phyloP scores from a whole-genome alignment of 805 yeast species.

The Candida stauntonica region DNA sequence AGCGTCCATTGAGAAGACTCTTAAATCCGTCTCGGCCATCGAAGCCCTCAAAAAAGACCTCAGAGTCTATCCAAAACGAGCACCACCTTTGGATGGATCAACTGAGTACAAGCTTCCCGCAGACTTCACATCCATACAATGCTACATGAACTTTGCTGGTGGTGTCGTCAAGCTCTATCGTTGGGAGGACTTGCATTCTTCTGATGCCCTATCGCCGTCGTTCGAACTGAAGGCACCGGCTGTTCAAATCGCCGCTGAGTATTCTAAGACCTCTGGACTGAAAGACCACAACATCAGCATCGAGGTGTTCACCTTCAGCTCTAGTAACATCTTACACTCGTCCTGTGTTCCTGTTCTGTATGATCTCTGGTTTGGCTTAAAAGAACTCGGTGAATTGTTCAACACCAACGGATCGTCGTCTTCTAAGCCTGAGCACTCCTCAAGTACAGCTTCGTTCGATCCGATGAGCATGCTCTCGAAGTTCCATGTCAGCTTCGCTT shows the following conservation, averaged over 20 bases:
- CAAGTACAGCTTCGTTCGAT: constrained; percentile 25
- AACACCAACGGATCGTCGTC: constrained; percentile 4
- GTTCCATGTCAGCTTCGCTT: constrained; percentile 56
- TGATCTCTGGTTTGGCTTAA: constrained; percentile 51
- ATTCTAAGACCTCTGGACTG: constrained; percentile 36
- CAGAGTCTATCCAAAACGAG: constrained; percentile 9
- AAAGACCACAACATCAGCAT: constrained; percentile 43
- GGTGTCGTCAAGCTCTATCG: constrained; percentile 48
- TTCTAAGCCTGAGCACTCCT: constrained; percentile 4
- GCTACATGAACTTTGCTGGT: constrained; percentile 61
- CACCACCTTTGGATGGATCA: neutral
- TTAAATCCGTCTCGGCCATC: constrained; percentile 43
- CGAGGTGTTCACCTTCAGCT: constrained; percentile 59
- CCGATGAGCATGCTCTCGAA: constrained; percentile 45
- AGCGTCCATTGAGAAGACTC: constrained; percentile 46
- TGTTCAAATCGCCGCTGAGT: constrained; percentile 52
- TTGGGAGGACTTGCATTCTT: constrained; percentile 35
- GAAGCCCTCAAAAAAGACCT: constrained; percentile 30
- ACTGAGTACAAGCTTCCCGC: constrained; percentile 21
- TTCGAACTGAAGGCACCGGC: constrained; percentile 74
- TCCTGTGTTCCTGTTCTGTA: constrained; percentile 73
- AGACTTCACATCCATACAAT: constrained; percentile 39
- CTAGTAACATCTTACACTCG: constrained; percentile 67
- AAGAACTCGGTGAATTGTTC: constrained; percentile 39
- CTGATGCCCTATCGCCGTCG: constrained; percentile 38